Evolutionary conservation across 139 green algal species (phyloP).

Genomic region (Haematococcus sp.): DNA sequence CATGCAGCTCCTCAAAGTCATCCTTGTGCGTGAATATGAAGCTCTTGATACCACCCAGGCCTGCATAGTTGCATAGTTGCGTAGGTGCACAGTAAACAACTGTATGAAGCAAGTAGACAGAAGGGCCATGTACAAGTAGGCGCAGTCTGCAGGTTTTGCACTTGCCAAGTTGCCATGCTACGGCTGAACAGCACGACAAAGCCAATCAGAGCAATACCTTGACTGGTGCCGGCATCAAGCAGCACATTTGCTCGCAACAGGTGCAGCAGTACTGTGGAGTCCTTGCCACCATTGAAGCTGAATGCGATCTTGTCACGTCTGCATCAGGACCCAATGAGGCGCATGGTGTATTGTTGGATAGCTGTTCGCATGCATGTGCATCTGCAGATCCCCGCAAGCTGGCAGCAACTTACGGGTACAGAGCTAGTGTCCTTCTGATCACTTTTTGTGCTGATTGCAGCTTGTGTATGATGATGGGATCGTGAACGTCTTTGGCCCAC

Average conservation of each 20-base stretch:
- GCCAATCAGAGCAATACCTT: no score
- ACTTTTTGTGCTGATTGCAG: neutral
- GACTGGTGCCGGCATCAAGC: neutral
- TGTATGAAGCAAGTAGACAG: no score
- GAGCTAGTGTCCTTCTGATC: slow-evolving; percentile 1
- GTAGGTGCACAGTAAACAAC: no score
- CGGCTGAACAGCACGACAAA: no score
- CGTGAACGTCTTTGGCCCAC: no score
- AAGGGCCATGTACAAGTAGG: no score
- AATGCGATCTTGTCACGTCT: slow-evolving; percentile 69
- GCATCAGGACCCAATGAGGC: neutral
- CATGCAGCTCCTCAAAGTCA: slow-evolving; percentile 75
- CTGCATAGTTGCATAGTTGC: slow-evolving; percentile 4
- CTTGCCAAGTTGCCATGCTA: no score
- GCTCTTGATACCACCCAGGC: slow-evolving; percentile 58
- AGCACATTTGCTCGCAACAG: slow-evolving; percentile 57
- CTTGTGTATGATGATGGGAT: neutral
- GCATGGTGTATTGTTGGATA: neutral
- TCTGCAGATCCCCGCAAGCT: neutral
- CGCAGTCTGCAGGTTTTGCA: no score
- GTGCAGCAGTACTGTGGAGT: slow-evolving; percentile 91
- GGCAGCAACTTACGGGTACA: slow-evolving; percentile 10
- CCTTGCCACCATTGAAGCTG: slow-evolving; percentile 95
- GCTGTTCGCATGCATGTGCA: neutral
- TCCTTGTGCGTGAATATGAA: slow-evolving; percentile 77